Base-by-base conservation (phyloP, 2,329 filamentous ascomycete genomes). In the Pseudonectria buxi region DNA sequence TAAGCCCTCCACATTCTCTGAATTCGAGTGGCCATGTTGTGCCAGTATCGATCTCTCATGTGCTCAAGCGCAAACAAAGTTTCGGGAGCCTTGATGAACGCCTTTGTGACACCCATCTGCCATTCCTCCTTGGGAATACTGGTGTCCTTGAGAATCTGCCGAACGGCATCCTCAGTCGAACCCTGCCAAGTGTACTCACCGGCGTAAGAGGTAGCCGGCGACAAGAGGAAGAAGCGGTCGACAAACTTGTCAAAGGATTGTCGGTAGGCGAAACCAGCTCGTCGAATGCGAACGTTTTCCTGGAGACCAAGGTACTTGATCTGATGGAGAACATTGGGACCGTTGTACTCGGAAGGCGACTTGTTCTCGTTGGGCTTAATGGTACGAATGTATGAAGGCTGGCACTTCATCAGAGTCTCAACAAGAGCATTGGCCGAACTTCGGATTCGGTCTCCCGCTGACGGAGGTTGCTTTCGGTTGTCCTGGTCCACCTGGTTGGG, bases 291-390 rank as follows among this genome's bases (percentile, higher is more conserved):
- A 27, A 98, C 92, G 72, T 98, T 98, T 65, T 98, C 92, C 61
- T 96, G 90, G n/a, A 98, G 71, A 78, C 92, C 92, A 11, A 98
- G 82, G 54, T 98, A 98, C 59, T 98, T 96, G 73, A 96, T 87
- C 60, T 98, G 92, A 71, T 98, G 92, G 53, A 96, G 72, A 14
- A 98, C 92, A 51, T 96, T 96, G 22, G 81, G 79, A 14, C 76
- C 74, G 51, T 95, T 95, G 62, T 95, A 98, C 58, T 98, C 92
- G 10, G 79, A 81, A 0, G 88, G 83, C 3, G 89, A 95, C 63
- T 96, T 98, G 69, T 95, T 96, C 64, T 98, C 92, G 67, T 98
- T 98, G 2, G 92, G 92, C 65, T 98, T 98, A 68, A 98, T 96
- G 1, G 92, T 98, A 58, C 92, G 86, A 52, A 98, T 98, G 57